Base-by-base conservation (phyloP, 805 yeast species). In the Sungouiella thailandica region DNA sequence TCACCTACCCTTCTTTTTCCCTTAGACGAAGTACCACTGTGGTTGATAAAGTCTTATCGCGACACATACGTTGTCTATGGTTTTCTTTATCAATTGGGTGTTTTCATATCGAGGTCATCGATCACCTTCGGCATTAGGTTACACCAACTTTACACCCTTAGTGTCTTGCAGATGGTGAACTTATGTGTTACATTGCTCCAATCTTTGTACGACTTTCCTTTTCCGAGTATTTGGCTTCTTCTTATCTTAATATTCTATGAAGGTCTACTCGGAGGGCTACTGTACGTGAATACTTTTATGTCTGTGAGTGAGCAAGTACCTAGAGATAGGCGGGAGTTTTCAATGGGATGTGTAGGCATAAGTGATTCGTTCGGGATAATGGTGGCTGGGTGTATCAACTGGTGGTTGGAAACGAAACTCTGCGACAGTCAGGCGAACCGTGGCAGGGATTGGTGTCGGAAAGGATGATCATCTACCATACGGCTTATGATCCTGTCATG, bases 61-160 rank as follows among this genome's bases (percentile, higher is more conserved):
- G 97, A 90, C 49, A 82, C 85, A 3, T 90, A 90, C 55, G 97
- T 90, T 10, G 78, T 87, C 1, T 90, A 90, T 52, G 94, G 96
- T 6, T 81, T 95, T 3, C 57, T 89, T 4, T 90, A 90, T 49
- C 97, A 90, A 55, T 53, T 87, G 3, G 98, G 98, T 7, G 98
- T 90, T 0, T 88, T 90, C 50, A 72, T 90, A 1, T 87, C 97
- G 3, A 67, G 97, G 37, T 85, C 97, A 0, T 85, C 96, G 1
- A 80, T 85, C 0, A 66, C 78, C 3, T 65, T 80, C 36, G 69
- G 69, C 3, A 47, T 84, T 17, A 64, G 94, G 29, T 56, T 89
- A 24, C 66, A 58, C 32, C 62, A 67, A 7, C 63, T 90, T 5
- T 79, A 80, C 55, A 25, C 75, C 13, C 74, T 88, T 6, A 72